A percentile compares a stretch with the other conserved stretches of the same genome.
phyloP scores from a whole-genome alignment of 768 basidiomycete species.

The Lactarius pseudohatsudake region DNA sequence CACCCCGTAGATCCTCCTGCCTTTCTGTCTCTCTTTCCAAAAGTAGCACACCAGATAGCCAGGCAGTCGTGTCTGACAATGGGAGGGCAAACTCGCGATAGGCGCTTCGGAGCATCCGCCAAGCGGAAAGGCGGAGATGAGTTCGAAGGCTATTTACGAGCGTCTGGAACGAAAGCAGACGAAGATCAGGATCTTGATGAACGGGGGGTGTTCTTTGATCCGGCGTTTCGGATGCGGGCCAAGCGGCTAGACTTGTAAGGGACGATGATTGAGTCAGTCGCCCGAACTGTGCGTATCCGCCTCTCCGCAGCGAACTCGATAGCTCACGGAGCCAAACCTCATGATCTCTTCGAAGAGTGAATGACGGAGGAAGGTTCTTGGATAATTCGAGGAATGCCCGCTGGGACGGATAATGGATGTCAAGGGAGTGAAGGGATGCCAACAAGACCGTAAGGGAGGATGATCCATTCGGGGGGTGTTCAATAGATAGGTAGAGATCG shows the following conservation, averaged over 20 bases:
- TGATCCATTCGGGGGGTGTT: slow-evolving; percentile 32
- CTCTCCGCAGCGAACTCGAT: slow-evolving; percentile 45
- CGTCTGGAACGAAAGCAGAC: slow-evolving; percentile 17
- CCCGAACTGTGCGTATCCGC: slow-evolving; percentile 16
- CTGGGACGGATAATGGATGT: slow-evolving; percentile 64
- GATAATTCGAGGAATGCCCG: slow-evolving; percentile 50
- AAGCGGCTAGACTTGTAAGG: slow-evolving; percentile 5
- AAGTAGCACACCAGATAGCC: slow-evolving; percentile 23
- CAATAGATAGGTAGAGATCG: slow-evolving; percentile 41
- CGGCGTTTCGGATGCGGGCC: not conserved
- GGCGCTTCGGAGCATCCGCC: slow-evolving; percentile 24
- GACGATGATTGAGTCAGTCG: slow-evolving; percentile 13
- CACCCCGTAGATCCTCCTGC: not conserved
- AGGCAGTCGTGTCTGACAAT: slow-evolving; percentile 13
- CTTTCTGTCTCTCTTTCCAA: slow-evolving; percentile 11
- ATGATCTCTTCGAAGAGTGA: slow-evolving; percentile 40
- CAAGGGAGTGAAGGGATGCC: slow-evolving; percentile 58
- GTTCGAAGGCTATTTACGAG: slow-evolving; percentile 18
- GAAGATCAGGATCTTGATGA: slow-evolving; percentile 12
- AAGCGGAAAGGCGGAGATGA: slow-evolving; percentile 21
- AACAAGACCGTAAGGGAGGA: slow-evolving; percentile 41
- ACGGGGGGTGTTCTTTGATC: not conserved
- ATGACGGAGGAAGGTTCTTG: slow-evolving; percentile 42
- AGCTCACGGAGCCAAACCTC: slow-evolving; percentile 54
- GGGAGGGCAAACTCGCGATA: slow-evolving; percentile 26